phyloP scores from a whole-genome alignment of 306 rosid species.

The Vicia sativa region DNA sequence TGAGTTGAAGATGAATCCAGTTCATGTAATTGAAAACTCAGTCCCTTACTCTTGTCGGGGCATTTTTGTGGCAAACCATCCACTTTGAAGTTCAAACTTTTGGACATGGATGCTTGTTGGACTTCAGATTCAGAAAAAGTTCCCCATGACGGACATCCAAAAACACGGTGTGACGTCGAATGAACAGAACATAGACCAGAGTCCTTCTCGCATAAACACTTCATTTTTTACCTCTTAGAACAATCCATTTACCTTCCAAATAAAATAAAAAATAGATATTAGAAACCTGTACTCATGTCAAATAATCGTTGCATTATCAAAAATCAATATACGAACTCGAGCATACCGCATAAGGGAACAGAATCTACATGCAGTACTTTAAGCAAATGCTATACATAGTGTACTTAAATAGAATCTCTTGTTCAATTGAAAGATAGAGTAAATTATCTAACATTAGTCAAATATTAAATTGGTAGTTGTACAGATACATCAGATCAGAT shows the following conservation, averaged over 20 bases:
- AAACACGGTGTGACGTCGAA: constrained; percentile 28
- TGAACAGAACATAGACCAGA: constrained; percentile 40
- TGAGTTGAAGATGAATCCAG: constrained; percentile 69
- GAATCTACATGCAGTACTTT: constrained; percentile 26
- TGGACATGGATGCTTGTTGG: constrained; percentile 48
- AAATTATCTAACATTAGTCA: constrained; percentile 15
- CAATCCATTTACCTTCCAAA: constrained; percentile 36
- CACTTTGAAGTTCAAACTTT: constrained; percentile 51
- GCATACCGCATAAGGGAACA: constrained; percentile 13
- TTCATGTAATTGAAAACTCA: constrained; percentile 55
- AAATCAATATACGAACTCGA: neutral
- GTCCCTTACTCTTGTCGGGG: constrained; percentile 48
- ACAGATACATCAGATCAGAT: no score
- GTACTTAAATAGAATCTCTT: neutral
- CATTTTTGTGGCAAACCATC: constrained; percentile 50
- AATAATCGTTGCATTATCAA: neutral
- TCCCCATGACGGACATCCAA: constrained; percentile 42
- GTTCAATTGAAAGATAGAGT: neutral
- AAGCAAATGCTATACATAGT: constrained; percentile 19
- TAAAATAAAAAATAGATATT: neutral
- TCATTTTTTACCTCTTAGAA: constrained; percentile 42
- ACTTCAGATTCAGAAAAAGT: constrained; percentile 44
- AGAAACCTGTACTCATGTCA: constrained; percentile 32
- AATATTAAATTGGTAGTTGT: neutral
- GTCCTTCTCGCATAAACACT: constrained; percentile 44